Base-by-base conservation (phyloP, 2,329 filamentous ascomycete species). In the Neofusicoccum cordaticola region DNA sequence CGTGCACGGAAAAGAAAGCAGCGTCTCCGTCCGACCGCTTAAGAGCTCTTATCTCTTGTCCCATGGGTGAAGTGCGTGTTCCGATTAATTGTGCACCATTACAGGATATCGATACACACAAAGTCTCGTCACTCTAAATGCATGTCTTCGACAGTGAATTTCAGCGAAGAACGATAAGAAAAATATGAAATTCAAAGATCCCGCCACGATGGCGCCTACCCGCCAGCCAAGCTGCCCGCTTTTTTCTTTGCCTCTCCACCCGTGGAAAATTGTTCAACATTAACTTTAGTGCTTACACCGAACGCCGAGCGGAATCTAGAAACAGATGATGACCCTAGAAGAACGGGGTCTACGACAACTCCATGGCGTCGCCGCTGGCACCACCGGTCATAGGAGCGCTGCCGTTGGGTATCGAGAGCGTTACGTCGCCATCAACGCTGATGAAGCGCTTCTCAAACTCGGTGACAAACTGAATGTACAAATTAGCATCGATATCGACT, bases 381-480 rank as follows among this genome's bases (percentile, higher is more conserved):
- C 27, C 62, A 35, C 66, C 65, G 41, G 85, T 88, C 71, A 86
- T 84, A 2, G 77, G 73, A 51, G 56, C 63, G 37, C 66, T 66
- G 42, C 85, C 88, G 71, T 86, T 84, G 3, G 77, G 73, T 63
- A 76, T 73, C 1, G 78, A 75, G 72, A 98, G 88, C 67, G 88
- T 90, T 34, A 97, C 94, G 27, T 81, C 83, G 31, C 95, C 95
- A 67, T 90, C 87, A 67, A 97, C 89, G 67, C 93, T 92, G 76
- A 99, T 97, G 68, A 99, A 88, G 45, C 93, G 87, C 82, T 93
- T 94, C 82, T 98, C 95, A 66, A 90, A 96, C 68, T 96, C 91
- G 65, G 85, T 81, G 50, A 99, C 92, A 72, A 98, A 97, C 75
- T 80, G 60, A 1, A 52, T n/a, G 31, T 13, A 15, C 34, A 7